Conservation (phyloP, 2,329 filamentous ascomycete species). For the Metarhizium guizhouense region DNA sequence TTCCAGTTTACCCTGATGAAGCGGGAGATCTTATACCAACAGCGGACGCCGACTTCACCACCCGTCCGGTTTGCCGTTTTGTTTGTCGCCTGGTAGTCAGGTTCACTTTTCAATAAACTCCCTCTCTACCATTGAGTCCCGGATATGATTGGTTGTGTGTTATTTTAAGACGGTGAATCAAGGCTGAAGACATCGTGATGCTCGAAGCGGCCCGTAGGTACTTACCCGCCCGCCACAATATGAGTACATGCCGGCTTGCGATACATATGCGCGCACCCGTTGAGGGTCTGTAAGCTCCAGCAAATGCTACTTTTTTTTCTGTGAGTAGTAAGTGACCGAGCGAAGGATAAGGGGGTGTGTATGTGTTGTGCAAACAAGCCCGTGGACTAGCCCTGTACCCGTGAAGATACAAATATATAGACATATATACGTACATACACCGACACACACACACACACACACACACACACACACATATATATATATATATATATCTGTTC, state of each 20-base stretch:
- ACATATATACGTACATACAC: neutral
- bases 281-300: neutral
- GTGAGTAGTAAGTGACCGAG: neutral
- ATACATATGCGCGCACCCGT: neutral
- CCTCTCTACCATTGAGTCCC: neutral
- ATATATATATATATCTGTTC: neutral
- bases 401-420: neutral
- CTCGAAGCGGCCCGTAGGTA: neutral
- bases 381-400: neutral
- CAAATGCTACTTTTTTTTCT: neutral
- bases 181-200: neutral
- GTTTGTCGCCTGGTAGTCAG: neutral
- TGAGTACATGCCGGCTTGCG: neutral
- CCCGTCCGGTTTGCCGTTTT: neutral
- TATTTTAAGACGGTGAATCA: neutral
- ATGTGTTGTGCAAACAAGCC: neutral
- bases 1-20: neutral
- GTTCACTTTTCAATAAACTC: neutral
- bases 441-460: too few relatives aligned
- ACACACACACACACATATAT: too few relatives aligned
- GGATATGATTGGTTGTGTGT: neutral
- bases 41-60: neutral
- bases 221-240: neutral
- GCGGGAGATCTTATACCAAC: neutral
- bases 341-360: neutral